Evolutionary conservation across 805 yeast genomes (phyloP).

Genomic region (Ogataea wickerhamii): DNA sequence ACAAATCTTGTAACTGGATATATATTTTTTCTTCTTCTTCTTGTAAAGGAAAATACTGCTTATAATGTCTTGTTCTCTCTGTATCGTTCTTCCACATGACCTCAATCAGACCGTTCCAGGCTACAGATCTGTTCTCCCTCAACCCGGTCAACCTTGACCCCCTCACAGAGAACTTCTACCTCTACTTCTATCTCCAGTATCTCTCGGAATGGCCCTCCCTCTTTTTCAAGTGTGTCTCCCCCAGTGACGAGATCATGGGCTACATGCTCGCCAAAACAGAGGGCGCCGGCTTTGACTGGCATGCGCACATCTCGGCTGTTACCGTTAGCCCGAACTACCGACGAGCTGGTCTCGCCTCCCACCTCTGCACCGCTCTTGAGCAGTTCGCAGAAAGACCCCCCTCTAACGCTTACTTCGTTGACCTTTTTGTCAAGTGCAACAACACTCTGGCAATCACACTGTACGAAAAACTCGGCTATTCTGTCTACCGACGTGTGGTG

Average conservation of each 20-base stretch:
- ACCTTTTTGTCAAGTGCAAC: slow-evolving; percentile 85
- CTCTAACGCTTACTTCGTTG: slow-evolving; percentile 79
- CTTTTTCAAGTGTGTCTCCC: slow-evolving; percentile 66
- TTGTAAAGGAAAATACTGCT: too few species aligned
- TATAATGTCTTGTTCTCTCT: neutral
- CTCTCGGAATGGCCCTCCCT: slow-evolving; percentile 83
- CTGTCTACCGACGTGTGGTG: slow-evolving; percentile 79
- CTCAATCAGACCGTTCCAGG: slow-evolving; percentile 81
- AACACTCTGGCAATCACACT: slow-evolving; percentile 74
- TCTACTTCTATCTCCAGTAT: slow-evolving; percentile 81
- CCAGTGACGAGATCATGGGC: slow-evolving; percentile 45
- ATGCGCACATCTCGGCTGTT: slow-evolving; percentile 94
- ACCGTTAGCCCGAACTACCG: slow-evolving; percentile 82
- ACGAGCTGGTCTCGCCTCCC: slow-evolving; percentile 80
- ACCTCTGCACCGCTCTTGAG: slow-evolving; percentile 70
- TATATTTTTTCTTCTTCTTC: too few species aligned
- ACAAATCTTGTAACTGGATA: too few species aligned
- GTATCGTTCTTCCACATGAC: slow-evolving; percentile 55
- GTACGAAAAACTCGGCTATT: slow-evolving; percentile 84
- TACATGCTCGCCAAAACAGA: slow-evolving; percentile 97
- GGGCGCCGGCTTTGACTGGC: slow-evolving; percentile 85
- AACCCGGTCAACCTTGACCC: slow-evolving; percentile 82
- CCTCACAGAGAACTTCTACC: slow-evolving; percentile 86
- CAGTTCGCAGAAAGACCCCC: slow-evolving; percentile 70
- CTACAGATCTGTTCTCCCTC: slow-evolving; percentile 72